These are phyloP conservation scores for Saksenaea vasiformis DNA, from an alignment of 371 early-diverging fungal genomes.

Conservation along the genomic window DNA sequence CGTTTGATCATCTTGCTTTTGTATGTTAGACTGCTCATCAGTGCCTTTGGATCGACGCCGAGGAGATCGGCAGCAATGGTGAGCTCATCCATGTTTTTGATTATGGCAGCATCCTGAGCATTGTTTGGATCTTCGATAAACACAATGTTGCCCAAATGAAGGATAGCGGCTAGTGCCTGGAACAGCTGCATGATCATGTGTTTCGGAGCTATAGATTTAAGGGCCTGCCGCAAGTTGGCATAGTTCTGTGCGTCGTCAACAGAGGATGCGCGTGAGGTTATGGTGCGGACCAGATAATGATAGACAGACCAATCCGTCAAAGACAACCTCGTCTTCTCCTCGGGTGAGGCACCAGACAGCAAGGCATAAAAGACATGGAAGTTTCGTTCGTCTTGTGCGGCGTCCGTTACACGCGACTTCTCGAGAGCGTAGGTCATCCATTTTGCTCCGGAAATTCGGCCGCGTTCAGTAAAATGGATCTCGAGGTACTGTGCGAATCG, in stretches of 20 bases:
- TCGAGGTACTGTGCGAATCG: slow-evolving; percentile 85
- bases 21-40: slow-evolving; percentile 82
- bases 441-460: slow-evolving; percentile 85
- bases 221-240: slow-evolving; percentile 66
- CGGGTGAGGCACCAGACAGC: slow-evolving; percentile 37
- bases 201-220: slow-evolving; percentile 74
- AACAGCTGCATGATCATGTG: slow-evolving; percentile 79
- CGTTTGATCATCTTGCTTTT: slow-evolving; percentile 75
- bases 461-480: slow-evolving; percentile 84
- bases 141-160: slow-evolving; percentile 86
- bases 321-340: slow-evolving; percentile 16
- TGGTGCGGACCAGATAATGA: slow-evolving; percentile 40
- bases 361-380: slow-evolving; percentile 93
- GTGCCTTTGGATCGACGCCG: slow-evolving; percentile 73
- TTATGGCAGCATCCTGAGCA: slow-evolving; percentile 68
- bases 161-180: slow-evolving; percentile 84
- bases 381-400: slow-evolving; percentile 74
- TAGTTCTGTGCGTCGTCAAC: slow-evolving; percentile 63
- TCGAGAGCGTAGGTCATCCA: slow-evolving; percentile 90
- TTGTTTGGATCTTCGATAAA: slow-evolving; percentile 69
- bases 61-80: slow-evolving; percentile 78
- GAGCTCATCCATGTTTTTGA: slow-evolving; percentile 71
- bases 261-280: slow-evolving; percentile 36
- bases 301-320: slow-evolving; percentile 30
- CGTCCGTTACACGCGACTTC: slow-evolving; percentile 66